Percentiles rank a stretch among this genome's conserved stretches.
Evolutionary conservation across 179 eudicot species (phyloP).

Genomic region (Corrigiola litoralis): DNA sequence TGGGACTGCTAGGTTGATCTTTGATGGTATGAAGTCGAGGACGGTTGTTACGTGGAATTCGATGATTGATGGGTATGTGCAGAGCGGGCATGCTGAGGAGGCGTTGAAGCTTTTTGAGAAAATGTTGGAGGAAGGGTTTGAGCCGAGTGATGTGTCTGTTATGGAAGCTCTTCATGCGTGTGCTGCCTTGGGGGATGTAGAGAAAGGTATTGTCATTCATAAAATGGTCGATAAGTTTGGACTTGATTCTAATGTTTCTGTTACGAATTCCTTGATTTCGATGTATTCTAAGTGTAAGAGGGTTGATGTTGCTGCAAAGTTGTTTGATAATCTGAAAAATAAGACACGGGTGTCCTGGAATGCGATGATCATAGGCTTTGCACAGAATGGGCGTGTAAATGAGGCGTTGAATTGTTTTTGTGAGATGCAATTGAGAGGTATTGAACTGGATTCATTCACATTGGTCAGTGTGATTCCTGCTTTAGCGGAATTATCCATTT

Average conservation of each 20-base stretch:
- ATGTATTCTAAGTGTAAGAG: slow-evolving; percentile 70
- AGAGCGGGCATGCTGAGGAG: slow-evolving; percentile 48
- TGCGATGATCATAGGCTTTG: slow-evolving; percentile 66
- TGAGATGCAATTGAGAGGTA: slow-evolving; percentile 32
- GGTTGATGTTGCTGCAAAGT: slow-evolving; percentile 40
- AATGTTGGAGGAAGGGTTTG: slow-evolving; percentile 58
- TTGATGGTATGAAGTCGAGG: slow-evolving; percentile 42
- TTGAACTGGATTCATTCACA: slow-evolving; percentile 55
- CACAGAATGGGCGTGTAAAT: slow-evolving; percentile 47
- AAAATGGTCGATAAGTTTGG: slow-evolving; percentile 31
- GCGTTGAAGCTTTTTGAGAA: slow-evolving; percentile 45
- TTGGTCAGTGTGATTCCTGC: slow-evolving; percentile 68
- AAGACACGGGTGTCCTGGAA: slow-evolving; percentile 79
- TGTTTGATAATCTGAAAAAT: slow-evolving; percentile 34
- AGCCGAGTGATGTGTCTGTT: slow-evolving; percentile 53
- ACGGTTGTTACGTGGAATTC: slow-evolving; percentile 68
- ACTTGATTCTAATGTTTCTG: slow-evolving; percentile 41
- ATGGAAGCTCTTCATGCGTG: slow-evolving; percentile 67
- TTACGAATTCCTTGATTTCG: slow-evolving; percentile 61
- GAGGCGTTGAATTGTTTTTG: slow-evolving; percentile 49
- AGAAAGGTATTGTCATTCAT: slow-evolving; percentile 48
- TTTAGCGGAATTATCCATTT: slow-evolving; percentile 51
- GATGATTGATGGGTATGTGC: slow-evolving; percentile 68
- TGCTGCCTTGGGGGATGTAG: slow-evolving; percentile 43
- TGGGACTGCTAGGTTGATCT: slow-evolving; percentile 43